Base-by-base conservation (phyloP, 2,329 filamentous ascomycete species). In the Hypoxylon sp. region DNA sequence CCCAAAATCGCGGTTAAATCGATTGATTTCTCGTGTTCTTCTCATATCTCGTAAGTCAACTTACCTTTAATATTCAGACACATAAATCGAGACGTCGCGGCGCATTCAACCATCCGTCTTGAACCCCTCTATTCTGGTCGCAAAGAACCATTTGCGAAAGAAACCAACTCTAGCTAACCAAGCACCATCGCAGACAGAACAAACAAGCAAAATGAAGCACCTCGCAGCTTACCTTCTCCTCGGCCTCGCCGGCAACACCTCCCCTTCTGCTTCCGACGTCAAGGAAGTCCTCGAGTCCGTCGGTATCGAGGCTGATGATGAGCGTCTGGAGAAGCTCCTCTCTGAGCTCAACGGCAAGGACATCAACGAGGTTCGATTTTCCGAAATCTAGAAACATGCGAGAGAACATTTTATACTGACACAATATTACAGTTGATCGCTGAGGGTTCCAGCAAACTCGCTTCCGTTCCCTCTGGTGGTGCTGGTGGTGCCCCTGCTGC, bases 171-270 rank as follows among this genome's bases (percentile, higher is more conserved):
- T 55, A 50, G 61, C 69, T 71, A 68, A 79, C 67, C 50, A 65
- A 31, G 52, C 35, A 17, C 52, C 48, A 35, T 31, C 54, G 5
- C 58, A 22, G 57, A 68, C 65, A 75, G 76, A 80, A 77, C 67
- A 71, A 80, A 83, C 35, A 46, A 63, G n/a, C 47, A 61, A 97
- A 94, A 98, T 99, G 96, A 98, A 99, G 94, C 92, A 98, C 88
- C 92, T 99, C 88, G 96, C 96, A 83, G 95, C 96, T 83, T 98
- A 97, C 91, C 94, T 99, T 82, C 95, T 99, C 82, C 93, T 98
- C 84, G 86, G 87, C 87, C 92, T 98, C 78, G 95, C 89, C 83
- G 96, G 96, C 86, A 98, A 98, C 90, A 83, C 88, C 87, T 90
- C 90, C 74, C 96, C 96, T 78, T 94, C 92, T 74, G 93, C 92